Evolutionary conservation across 2,329 filamentous ascomycete genomes (phyloP).

Genomic region (Pseudopyricularia javanii): DNA sequence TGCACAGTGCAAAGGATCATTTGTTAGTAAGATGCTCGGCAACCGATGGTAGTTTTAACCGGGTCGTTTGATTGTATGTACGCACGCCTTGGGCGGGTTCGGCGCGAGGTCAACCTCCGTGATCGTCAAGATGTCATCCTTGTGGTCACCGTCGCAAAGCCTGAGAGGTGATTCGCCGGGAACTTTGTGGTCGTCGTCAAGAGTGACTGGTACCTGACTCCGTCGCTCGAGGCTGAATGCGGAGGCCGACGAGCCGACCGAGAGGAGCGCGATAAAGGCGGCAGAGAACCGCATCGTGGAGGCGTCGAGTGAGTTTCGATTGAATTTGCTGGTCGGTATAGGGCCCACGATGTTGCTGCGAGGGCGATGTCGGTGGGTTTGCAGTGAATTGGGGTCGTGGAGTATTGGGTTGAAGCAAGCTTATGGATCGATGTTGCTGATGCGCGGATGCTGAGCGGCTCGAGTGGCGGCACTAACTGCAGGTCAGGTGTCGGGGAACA

Average conservation of each 20-base stretch:
- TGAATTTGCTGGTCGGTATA: neutral
- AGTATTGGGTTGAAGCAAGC: too few relatives aligned
- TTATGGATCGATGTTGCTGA: too few relatives aligned
- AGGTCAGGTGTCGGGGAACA: too few relatives aligned
- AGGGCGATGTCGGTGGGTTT: too few relatives aligned
- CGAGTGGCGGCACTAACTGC: too few relatives aligned
- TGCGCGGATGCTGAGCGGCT: too few relatives aligned
- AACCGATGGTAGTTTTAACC: too few relatives aligned
- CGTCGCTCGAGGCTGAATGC: constrained; percentile 33
- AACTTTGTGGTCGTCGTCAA: constrained; percentile 48
- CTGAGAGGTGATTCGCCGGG: constrained; percentile 76
- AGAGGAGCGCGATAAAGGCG: constrained; percentile 30
- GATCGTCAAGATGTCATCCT: constrained; percentile 61
- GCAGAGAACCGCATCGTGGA: constrained; percentile 26
- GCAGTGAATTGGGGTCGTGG: too few relatives aligned
- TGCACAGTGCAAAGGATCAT: constrained; percentile 23
- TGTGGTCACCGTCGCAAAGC: constrained; percentile 59
- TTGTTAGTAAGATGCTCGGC: neutral
- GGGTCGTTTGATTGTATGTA: too few relatives aligned
- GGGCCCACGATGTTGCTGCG: neutral
- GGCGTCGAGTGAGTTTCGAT: neutral
- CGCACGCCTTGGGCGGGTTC: constrained; percentile 80
- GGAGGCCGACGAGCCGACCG: constrained; percentile 30
- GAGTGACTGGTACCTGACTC: constrained; percentile 28
- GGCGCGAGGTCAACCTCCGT: constrained; percentile 68